phyloP scores from a whole-genome alignment of 1,284 basidiomycete genomes.

The Cryptococcus amylolentus region DNA sequence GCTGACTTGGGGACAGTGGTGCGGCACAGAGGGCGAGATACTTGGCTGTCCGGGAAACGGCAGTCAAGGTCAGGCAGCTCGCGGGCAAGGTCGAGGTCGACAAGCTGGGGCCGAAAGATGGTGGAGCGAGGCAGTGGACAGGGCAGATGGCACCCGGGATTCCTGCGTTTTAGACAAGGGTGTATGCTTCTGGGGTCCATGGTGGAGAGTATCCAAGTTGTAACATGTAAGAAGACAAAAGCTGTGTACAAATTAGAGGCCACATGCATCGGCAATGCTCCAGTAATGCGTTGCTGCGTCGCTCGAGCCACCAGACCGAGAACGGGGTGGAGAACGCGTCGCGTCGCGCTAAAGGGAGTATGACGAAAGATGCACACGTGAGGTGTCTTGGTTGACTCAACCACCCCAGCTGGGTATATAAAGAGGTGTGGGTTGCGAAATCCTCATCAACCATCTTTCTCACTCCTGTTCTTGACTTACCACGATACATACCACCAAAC shows the following conservation, averaged over 20 bases:
- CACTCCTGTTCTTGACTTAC: no score
- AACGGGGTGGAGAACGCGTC: not conserved
- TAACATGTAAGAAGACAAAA: not conserved
- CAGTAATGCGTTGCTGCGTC: no score
- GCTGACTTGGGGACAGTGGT: slow-evolving; percentile 56
- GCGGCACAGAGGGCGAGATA: slow-evolving; percentile 79
- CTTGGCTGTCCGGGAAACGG: slow-evolving; percentile 74
- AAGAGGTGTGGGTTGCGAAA: slow-evolving; percentile 5
- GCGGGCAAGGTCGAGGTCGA: slow-evolving; percentile 26
- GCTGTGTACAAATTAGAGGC: not conserved
- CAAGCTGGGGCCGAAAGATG: slow-evolving; percentile 26
- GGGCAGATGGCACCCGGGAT: slow-evolving; percentile 2
- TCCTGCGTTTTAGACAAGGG: no score
- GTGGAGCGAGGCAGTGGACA: slow-evolving; percentile 7
- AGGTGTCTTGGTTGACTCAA: no score
- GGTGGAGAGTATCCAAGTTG: not conserved
- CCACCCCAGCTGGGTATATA: not conserved
- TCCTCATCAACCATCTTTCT: no score
- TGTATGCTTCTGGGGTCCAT: no score
- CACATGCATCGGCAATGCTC: not conserved
- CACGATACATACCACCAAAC: not conserved
- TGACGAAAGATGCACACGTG: no score
- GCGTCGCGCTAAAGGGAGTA: not conserved
- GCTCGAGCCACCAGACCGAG: no score
- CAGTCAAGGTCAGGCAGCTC: slow-evolving; percentile 57